A percentile compares a stretch with the other conserved stretches of the same genome.
phyloP scores from a whole-genome alignment of 139 green algal genomes.

The Chlamydomonas asymmetrica region DNA sequence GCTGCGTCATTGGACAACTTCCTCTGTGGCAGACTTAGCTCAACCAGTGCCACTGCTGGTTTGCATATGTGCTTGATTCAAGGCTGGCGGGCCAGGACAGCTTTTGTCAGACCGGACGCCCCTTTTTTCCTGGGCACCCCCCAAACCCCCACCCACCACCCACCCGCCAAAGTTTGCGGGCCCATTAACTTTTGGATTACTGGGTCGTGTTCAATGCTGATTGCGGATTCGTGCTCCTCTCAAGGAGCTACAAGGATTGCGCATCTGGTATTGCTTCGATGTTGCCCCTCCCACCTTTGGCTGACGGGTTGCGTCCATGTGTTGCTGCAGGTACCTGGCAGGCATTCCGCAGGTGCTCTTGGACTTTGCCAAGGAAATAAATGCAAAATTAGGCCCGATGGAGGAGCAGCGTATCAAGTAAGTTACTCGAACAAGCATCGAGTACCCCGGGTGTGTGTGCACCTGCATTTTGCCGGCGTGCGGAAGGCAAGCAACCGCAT shows the following conservation, averaged over 20 bases:
- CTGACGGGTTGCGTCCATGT: not conserved
- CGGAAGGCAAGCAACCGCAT: too few species aligned
- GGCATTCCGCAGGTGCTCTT: conserved; percentile 54
- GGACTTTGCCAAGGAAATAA: conserved; percentile 59
- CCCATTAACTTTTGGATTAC: too few species aligned
- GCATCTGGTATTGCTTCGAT: not conserved
- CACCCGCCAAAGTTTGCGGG: too few species aligned
- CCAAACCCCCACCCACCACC: too few species aligned
- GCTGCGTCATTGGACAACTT: not conserved
- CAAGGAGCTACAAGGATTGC: not conserved
- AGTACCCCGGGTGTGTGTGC: not conserved
- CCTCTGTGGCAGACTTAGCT: too few species aligned
- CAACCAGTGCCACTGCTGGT: too few species aligned
- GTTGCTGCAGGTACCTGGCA: conserved; percentile 33
- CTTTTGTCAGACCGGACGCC: too few species aligned
- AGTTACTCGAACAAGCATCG: not conserved
- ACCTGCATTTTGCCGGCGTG: conserved; percentile 1
- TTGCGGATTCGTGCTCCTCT: not conserved
- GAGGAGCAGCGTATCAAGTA: conserved; percentile 53
- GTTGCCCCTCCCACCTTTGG: not conserved
- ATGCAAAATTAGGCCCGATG: conserved; percentile 56
- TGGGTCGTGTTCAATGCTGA: not conserved
- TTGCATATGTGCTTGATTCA: too few species aligned
- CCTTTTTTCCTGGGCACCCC: too few species aligned
- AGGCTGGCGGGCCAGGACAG: too few species aligned